Percentiles rank a stretch among this genome's conserved stretches.
phyloP scores from a whole-genome alignment of 2,329 filamentous ascomycete species.

The Alternaria rosae region DNA sequence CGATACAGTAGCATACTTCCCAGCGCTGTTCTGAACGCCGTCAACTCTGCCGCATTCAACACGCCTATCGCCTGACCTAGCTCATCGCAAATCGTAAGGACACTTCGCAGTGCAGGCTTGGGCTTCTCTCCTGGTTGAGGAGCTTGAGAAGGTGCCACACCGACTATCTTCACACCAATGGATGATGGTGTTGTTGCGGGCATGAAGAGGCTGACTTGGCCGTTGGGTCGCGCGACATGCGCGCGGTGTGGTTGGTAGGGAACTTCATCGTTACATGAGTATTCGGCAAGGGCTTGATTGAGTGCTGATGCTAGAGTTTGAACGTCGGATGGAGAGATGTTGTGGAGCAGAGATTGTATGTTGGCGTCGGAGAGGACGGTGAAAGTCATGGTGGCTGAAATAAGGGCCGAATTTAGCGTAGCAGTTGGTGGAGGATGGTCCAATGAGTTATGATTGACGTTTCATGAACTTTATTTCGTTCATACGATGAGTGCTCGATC shows the following conservation, averaged over 20 bases:
- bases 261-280: constrained; percentile 29
- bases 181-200: constrained; percentile 70
- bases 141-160: constrained; percentile 55
- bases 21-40: constrained; percentile 81
- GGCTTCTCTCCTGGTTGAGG: constrained; percentile 25
- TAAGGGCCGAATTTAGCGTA: background rate
- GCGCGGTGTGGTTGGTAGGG: constrained; percentile 55
- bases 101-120: constrained; percentile 62
- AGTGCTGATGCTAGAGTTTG: constrained; percentile 7
- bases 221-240: constrained; percentile 49
- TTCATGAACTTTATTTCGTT: background rate
- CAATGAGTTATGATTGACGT: background rate
- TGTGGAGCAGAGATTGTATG: constrained; percentile 45
- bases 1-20: constrained; percentile 68
- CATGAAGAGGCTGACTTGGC: constrained; percentile 74
- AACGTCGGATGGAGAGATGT: constrained; percentile 31
- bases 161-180: constrained; percentile 75
- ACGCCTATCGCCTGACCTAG: constrained; percentile 69
- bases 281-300: constrained; percentile 39
- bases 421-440: background rate
- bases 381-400: constrained; percentile 11
- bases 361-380: constrained; percentile 26
- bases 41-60: constrained; percentile 76
- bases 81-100: constrained; percentile 65
- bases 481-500: background rate